phyloP scores from a whole-genome alignment of 306 rosid genomes.

The Lotus japonicus region DNA sequence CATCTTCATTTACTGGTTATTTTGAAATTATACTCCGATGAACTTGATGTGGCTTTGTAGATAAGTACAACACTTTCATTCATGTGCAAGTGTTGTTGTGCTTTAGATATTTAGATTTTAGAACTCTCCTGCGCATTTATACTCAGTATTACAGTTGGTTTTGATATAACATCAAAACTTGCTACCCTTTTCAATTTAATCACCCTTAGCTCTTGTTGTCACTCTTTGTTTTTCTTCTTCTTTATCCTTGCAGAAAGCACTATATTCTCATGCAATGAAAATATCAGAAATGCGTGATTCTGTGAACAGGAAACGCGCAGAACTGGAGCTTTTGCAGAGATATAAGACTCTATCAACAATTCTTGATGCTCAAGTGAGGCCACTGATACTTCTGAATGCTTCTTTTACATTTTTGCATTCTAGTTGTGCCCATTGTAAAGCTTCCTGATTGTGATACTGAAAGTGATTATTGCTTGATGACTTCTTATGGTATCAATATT shows the following conservation, averaged over 20 bases:
- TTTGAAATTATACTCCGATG: not conserved
- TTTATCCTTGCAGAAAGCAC: constrained; percentile 50
- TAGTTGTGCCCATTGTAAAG: not conserved
- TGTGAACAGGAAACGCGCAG: constrained; percentile 47
- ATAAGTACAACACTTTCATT: not conserved
- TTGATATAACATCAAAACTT: not conserved
- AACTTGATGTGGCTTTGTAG: not conserved
- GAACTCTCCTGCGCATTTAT: not conserved
- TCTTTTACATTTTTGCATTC: constrained; percentile 5
- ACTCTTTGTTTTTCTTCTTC: not conserved
- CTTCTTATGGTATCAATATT: not conserved
- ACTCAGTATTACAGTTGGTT: constrained; percentile 1
- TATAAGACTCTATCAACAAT: constrained; percentile 46
- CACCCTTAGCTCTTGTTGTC: constrained; percentile 6
- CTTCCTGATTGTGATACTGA: not conserved
- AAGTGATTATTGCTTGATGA: not conserved
- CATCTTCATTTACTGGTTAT: not conserved
- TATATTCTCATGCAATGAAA: constrained; percentile 48
- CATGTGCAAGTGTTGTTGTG: not conserved
- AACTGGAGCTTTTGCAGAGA: constrained; percentile 60
- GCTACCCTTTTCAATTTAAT: constrained; percentile 5
- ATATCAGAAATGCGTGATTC: constrained; percentile 54
- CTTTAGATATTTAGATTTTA: constrained; percentile 13
- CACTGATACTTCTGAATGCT: not conserved
- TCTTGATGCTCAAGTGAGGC: constrained; percentile 75